These are phyloP conservation scores for Vaccinium vitisidaea DNA, from an alignment of 148 eudicot species.

Conservation along the genomic window DNA sequence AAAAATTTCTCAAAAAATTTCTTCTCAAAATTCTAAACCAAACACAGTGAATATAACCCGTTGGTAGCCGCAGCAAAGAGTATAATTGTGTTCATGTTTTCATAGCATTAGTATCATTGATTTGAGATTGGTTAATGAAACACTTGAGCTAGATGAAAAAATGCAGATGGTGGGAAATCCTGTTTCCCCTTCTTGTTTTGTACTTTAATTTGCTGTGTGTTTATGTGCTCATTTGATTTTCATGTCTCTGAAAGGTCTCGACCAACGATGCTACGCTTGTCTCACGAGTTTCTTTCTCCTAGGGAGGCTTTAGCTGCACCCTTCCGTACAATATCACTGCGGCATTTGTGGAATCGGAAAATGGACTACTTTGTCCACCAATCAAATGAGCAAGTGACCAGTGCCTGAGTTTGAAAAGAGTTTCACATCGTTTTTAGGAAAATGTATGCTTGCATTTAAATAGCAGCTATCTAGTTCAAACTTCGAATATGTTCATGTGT, in stretches of 20 bases:
- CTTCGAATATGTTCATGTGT: too few relatives aligned
- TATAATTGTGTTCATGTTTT: neutral
- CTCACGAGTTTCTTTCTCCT: constrained; percentile 4
- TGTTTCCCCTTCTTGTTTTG: neutral
- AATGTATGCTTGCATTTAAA: too few relatives aligned
- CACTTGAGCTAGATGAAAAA: too few relatives aligned
- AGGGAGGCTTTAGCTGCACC: neutral
- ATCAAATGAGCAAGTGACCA: neutral
- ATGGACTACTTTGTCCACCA: neutral
- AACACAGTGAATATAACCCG: too few relatives aligned
- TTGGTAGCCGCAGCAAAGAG: too few relatives aligned
- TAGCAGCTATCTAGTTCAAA: too few relatives aligned
- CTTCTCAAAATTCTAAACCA: too few relatives aligned
- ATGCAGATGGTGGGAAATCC: neutral
- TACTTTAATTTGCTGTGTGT: neutral
- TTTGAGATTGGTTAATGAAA: neutral
- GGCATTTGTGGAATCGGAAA: neutral
- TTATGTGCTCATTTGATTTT: neutral
- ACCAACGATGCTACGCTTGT: constrained; percentile 11
- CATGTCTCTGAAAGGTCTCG: constrained; percentile 3
- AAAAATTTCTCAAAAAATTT: too few relatives aligned
- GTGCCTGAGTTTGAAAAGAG: too few relatives aligned
- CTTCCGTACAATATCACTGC: neutral
- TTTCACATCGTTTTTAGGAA: too few relatives aligned
- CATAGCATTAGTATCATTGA: neutral